Base-by-base conservation (phyloP, 352 stramenopile species). In the Pythium grandisporangium region DNA sequence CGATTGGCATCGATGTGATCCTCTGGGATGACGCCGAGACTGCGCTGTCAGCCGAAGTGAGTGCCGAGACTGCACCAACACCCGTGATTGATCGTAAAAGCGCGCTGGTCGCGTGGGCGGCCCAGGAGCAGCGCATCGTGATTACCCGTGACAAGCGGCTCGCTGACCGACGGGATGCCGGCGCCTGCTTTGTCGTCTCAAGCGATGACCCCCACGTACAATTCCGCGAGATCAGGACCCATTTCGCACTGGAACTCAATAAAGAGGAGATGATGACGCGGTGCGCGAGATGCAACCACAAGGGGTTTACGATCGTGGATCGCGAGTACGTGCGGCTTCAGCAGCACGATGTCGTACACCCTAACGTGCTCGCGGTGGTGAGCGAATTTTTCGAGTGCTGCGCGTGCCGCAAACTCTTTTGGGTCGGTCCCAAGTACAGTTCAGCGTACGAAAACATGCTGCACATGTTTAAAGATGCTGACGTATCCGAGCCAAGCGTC, bases 71-170 rank as follows among this genome's bases (percentile, higher is more conserved):
- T 14, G 27, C 10, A 14, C 8, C 27, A 14, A 32, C 69, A 33
- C 41, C 49, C 3, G 60, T 45, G 8, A 51, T 67, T 2, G 61
- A 69, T 30, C 72, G 77, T 34, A 76, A 80, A 25, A 52, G 49
- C 3, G 51, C 58, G 30, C 29, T 91, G 30, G 42, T 91, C 5
- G 53, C 53, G 3, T 26, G 77, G 6, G 68, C 77, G 1, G 58
- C 61, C n/a, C 50, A 45, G 3, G 74, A 91, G 32, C 63, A 86
- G 26, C 70, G 77, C n/a, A 84, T 88, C 23, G 29, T 91, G 5
- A 29, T 91, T 36, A 91, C 77, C 6, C 61, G 74, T 5, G 77
- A 88, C 58, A 84, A 82, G 51, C 84, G 85, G 20, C 51, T 91
- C 7, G 70, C 72, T 0, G 59, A 68, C 19, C 63, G 76, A 16